A percentile compares a stretch with the other conserved stretches of the same genome.
Conservation (phyloP, 495 filamentous ascomycete species). For the Xylaria palmicola region DNA sequence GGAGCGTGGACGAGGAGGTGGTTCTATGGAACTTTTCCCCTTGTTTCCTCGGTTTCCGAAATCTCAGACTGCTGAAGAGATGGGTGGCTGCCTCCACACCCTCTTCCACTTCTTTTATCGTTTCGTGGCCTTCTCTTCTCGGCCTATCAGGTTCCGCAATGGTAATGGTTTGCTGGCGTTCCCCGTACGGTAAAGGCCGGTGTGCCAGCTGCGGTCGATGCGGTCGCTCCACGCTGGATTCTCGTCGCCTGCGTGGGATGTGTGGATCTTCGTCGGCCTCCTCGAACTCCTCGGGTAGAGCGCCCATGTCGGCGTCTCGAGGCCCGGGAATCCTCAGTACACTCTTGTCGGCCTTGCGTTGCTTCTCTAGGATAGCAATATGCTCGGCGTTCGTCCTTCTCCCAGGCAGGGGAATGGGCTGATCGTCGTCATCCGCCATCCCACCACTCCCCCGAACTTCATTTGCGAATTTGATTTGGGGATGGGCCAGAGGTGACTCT, state of each 20-base stretch:
- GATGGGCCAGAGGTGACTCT: slow-evolving; percentile 10
- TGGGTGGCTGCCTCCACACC: slow-evolving; percentile 34
- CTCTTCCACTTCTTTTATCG: slow-evolving; percentile 35
- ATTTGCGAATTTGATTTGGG: slow-evolving; percentile 63
- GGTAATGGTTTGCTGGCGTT: slow-evolving; percentile 57
- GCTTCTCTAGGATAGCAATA: slow-evolving; percentile 82
- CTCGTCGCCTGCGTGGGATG: slow-evolving; percentile 14
- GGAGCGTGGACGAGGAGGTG: slow-evolving; percentile 18
- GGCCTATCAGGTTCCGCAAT: slow-evolving; percentile 59
- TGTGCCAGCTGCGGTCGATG: slow-evolving; percentile 13
- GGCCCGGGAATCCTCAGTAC: slow-evolving; percentile 84
- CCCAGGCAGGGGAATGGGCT: slow-evolving; percentile 46
- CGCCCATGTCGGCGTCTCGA: slow-evolving; percentile 78
- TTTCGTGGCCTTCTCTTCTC: slow-evolving; percentile 27
- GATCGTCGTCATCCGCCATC: slow-evolving; percentile 33
- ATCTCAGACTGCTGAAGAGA: slow-evolving; percentile 32
- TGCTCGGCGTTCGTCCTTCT: slow-evolving; percentile 67
- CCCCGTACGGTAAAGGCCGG: slow-evolving; percentile 32
- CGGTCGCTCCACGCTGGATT: slow-evolving; percentile 25
- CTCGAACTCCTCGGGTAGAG: slow-evolving; percentile 57
- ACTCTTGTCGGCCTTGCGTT: slow-evolving; percentile 70
- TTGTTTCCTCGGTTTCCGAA: slow-evolving; percentile 36
- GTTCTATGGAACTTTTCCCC: slow-evolving; percentile 26
- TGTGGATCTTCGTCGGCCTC: slow-evolving; percentile 25
- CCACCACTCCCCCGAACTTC: slow-evolving; percentile 53